Base-by-base conservation (phyloP, 1,284 basidiomycete genomes). In the Austroboletus niveus region DNA sequence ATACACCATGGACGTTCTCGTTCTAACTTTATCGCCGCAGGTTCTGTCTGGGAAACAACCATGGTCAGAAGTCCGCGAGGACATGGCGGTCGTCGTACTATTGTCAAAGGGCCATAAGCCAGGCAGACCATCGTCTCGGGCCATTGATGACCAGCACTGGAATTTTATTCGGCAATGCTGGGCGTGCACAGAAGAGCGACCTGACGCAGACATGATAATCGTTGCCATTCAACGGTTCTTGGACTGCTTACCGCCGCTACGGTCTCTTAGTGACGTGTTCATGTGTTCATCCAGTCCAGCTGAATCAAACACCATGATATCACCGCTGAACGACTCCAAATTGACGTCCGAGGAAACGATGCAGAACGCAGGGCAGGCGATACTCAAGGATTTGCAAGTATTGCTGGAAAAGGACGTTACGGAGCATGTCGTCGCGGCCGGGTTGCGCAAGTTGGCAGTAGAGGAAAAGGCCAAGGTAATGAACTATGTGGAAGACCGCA, bases 331-430 rank as follows among this genome's bases (percentile, higher is more conserved):
- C 22, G 5, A 24, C 22, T 2, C 22, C 5, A 24, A 24, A 17
- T 1, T 17, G 81, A 77, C 73, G 10, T 76, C 80, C 5, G 71
- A 71, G 4, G 87, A 88, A 61, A 71, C 90, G 32, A 69, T 87
- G 14, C 77, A 78, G 8, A 75, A 78, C 38, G 88, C 88, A 4
- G 75, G 79, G 57, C 74, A 78, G 55, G 69, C 82, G 45, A 80
- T 94, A 45, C 55, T 85, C 42, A 73, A 72, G 36, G 89, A 94
- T 62, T 72, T 94, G 41, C 72, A 72, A 53, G 69, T 63, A 3
- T 59, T 81, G 46, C 73, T 94, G 47, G 75, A 84, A 66, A 84
- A 81, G 66, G 92, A 94, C 60, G 74, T 94, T 31, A 75, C 77
- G 60, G 84, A 85, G 40, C 77, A 82, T 8, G 66, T 91, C 5